Evolutionary conservation across 805 yeast species (phyloP).

Genomic region (Candida insectorum): DNA sequence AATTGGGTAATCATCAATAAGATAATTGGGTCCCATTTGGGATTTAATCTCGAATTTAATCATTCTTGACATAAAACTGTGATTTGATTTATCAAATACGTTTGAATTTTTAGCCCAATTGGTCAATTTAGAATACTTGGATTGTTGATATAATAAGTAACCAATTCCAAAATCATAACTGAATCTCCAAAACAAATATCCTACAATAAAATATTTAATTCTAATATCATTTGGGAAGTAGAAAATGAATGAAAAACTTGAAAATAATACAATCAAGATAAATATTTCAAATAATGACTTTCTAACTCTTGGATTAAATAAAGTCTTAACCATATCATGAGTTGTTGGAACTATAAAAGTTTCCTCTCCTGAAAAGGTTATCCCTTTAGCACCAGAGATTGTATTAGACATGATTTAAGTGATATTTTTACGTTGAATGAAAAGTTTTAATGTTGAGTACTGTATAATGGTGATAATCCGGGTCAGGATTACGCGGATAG

Average conservation of each 20-base stretch:
- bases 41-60: constrained; percentile 28
- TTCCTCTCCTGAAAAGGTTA: constrained; percentile 42
- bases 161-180: constrained; percentile 83
- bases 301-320: constrained; percentile 70
- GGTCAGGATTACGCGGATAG: too few species aligned
- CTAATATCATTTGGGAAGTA: constrained; percentile 22
- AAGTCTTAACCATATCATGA: constrained; percentile 78
- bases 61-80: constrained; percentile 36
- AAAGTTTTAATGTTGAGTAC: too few species aligned
- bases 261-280: constrained; percentile 41
- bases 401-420: constrained; percentile 16
- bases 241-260: constrained; percentile 31
- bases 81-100: constrained; percentile 22
- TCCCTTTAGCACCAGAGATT: constrained; percentile 34
- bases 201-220: constrained; percentile 42
- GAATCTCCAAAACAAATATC: constrained; percentile 72
- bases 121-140: constrained; percentile 53
- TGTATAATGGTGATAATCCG: neutral
- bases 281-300: constrained; percentile 65
- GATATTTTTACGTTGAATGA: too few species aligned
- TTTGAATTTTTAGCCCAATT: constrained; percentile 43
- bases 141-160: constrained; percentile 59
- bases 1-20: constrained; percentile 44
- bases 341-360: constrained; percentile 58
- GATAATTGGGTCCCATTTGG: constrained; percentile 37